Percentiles rank a stretch among this genome's conserved stretches.
Evolutionary conservation across 352 stramenopile species (phyloP).

Genomic region (Aphanomyces invadans): DNA sequence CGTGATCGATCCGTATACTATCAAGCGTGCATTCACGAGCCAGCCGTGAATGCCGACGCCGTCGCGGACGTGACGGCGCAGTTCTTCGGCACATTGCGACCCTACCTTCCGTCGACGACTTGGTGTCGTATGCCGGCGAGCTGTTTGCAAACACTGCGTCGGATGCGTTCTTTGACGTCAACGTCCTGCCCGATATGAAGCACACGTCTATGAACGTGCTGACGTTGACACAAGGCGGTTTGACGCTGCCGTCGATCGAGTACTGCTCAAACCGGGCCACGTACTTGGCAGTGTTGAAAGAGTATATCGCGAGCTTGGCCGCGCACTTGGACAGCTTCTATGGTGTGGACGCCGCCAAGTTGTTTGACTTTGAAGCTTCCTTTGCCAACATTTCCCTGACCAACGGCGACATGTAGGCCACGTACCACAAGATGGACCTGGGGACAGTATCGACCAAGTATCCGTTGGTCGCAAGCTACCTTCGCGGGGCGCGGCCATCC

Average conservation of each 20-base stretch:
- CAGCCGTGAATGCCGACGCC: slow-evolving; percentile 35
- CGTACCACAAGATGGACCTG: slow-evolving; percentile 79
- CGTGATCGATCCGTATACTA: slow-evolving; percentile 45
- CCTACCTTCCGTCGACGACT: slow-evolving; percentile 32
- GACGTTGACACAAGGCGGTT: slow-evolving; percentile 41
- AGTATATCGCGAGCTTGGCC: slow-evolving; percentile 45
- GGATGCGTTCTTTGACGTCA: slow-evolving; percentile 44
- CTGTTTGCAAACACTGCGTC: slow-evolving; percentile 38
- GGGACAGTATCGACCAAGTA: slow-evolving; percentile 41
- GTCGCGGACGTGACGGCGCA: slow-evolving; percentile 36
- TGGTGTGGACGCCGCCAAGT: slow-evolving; percentile 25
- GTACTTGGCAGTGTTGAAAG: slow-evolving; percentile 35
- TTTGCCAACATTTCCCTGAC: slow-evolving; percentile 81
- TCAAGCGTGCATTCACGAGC: slow-evolving; percentile 40
- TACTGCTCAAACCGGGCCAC: slow-evolving; percentile 49
- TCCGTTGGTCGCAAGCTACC: slow-evolving; percentile 43
- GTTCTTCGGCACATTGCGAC: slow-evolving; percentile 37
- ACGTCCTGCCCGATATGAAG: slow-evolving; percentile 37
- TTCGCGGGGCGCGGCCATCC: slow-evolving; percentile 27
- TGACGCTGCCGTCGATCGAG: slow-evolving; percentile 56
- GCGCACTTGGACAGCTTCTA: slow-evolving; percentile 25
- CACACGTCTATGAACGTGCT: slow-evolving; percentile 44
- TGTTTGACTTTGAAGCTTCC: slow-evolving; percentile 61
- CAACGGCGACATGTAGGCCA: slow-evolving; percentile 73
- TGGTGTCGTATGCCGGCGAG: slow-evolving; percentile 40